phyloP scores from a whole-genome alignment of 2,329 filamentous ascomycete genomes.

The Fonsecaea erecta region DNA sequence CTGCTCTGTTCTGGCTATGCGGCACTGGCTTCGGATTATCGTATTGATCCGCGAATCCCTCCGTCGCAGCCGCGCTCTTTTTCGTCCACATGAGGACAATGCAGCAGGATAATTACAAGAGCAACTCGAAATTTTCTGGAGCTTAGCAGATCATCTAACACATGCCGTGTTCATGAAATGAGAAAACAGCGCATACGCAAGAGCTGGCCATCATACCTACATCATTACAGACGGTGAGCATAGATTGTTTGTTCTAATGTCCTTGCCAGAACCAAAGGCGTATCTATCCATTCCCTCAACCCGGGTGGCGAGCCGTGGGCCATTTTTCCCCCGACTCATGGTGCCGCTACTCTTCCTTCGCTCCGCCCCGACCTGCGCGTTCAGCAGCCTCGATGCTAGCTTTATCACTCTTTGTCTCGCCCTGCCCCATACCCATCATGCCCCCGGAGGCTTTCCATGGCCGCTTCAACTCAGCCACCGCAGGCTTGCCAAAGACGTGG shows the following conservation, averaged over 20 bases:
- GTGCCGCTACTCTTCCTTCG: slow-evolving; percentile 54
- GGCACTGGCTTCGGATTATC: slow-evolving; percentile 28
- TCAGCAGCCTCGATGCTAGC: slow-evolving; percentile 65
- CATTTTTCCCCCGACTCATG: neutral
- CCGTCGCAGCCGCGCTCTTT: slow-evolving; percentile 25
- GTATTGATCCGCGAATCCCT: slow-evolving; percentile 21
- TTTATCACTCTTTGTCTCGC: slow-evolving; percentile 85
- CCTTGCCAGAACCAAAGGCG: neutral
- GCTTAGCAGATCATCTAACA: neutral
- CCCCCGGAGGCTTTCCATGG: slow-evolving; percentile 89
- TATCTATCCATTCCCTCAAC: slow-evolving; percentile 20
- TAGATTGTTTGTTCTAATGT: neutral
- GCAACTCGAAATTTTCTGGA: neutral
- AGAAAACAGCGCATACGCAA: slow-evolving; percentile 9
- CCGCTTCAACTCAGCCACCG: slow-evolving; percentile 86
- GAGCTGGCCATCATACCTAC: neutral
- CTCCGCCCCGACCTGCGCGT: slow-evolving; percentile 56
- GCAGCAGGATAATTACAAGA: slow-evolving; percentile 9
- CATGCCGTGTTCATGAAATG: neutral
- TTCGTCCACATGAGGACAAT: neutral
- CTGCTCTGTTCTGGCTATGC: slow-evolving; percentile 13
- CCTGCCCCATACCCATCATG: slow-evolving; percentile 74
- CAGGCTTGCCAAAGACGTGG: slow-evolving; percentile 84
- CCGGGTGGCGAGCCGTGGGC: neutral
- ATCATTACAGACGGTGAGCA: neutral